A percentile compares a stretch with the other conserved stretches of the same genome.
phyloP scores from a whole-genome alignment of 176 grass and related monocot species.

The Thalia dealbata region DNA sequence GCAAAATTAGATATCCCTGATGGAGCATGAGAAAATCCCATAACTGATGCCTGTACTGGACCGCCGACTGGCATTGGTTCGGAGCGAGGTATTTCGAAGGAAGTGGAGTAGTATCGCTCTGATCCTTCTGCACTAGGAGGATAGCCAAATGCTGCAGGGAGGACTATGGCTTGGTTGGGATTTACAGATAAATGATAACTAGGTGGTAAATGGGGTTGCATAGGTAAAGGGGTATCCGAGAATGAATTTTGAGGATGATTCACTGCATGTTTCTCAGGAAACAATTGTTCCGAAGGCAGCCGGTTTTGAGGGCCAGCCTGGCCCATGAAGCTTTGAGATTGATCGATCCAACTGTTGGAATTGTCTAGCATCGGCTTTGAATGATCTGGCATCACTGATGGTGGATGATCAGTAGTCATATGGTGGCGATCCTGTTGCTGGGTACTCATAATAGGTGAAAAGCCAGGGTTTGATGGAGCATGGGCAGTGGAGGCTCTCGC shows the following conservation, averaged over 20 bases:
- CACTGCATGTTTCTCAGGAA: neutral
- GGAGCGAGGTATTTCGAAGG: neutral
- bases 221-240: neutral
- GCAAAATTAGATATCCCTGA: slow-evolving; percentile 2
- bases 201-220: neutral
- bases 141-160: neutral
- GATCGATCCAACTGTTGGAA: slow-evolving; percentile 1
- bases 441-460: neutral
- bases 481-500: slow-evolving; percentile 4
- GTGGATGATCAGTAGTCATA: slow-evolving; percentile 3
- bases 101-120: neutral
- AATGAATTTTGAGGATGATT: neutral
- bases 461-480: neutral
- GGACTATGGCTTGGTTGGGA: neutral
- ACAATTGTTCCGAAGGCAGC: neutral
- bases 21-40: neutral
- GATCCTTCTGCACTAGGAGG: neutral
- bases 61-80: neutral
- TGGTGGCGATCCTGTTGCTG: neutral
- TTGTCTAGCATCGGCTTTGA: neutral
- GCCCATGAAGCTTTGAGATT: neutral
- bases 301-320: neutral
- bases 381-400: neutral
- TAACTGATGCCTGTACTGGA: neutral
- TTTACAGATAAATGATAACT: slow-evolving; percentile 3